phyloP scores from a whole-genome alignment of 257 asterid species.

The Solanum arcanum region DNA sequence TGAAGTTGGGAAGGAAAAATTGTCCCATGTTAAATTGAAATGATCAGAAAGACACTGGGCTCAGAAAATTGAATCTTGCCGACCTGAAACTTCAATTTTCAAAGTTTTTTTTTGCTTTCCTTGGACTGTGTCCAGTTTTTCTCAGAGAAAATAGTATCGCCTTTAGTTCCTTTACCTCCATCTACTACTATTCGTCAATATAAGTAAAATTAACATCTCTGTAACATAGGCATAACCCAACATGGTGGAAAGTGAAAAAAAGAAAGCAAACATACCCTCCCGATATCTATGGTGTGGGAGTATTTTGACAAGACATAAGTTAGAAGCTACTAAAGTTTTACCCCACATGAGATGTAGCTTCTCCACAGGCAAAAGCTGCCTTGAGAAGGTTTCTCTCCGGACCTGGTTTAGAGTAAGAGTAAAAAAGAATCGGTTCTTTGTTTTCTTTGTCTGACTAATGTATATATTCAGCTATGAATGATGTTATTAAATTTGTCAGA shows the following conservation, averaged over 20 bases:
- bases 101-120: neutral
- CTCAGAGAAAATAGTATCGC: neutral
- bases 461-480: neutral
- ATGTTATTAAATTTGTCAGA: neutral
- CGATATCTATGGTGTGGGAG: neutral
- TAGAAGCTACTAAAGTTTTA: neutral
- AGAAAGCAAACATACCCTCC: neutral
- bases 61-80: neutral
- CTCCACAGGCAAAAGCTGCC: neutral
- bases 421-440: neutral
- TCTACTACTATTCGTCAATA: neutral
- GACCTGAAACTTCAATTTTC: neutral
- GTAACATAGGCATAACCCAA: neutral
- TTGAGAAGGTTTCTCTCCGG: neutral
- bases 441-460: neutral
- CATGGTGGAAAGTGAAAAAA: neutral
- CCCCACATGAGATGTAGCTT: neutral
- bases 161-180: neutral
- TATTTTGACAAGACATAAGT: neutral
- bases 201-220: neutral
- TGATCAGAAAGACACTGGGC: neutral
- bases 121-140: neutral
- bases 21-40: neutral
- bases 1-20: neutral
- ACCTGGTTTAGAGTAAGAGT: neutral